These are phyloP conservation scores for Hypoxylon cercidicola DNA, from an alignment of 495 filamentous ascomycete genomes.

Conservation along the genomic window DNA sequence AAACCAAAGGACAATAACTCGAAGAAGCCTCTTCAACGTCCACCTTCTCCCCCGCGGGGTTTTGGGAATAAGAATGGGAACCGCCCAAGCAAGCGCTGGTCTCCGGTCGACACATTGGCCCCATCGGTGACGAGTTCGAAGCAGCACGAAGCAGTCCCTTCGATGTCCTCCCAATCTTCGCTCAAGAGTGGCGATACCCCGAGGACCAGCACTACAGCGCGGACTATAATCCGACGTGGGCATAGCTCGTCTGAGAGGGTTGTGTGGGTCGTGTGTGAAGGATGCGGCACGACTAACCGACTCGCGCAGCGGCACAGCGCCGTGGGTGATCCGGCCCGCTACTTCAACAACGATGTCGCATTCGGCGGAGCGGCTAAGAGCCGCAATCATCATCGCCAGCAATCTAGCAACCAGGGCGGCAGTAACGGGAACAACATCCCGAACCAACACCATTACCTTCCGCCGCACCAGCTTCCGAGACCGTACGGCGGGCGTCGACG, in stretches of 20 bases:
- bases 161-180: constrained; percentile 44
- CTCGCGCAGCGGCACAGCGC: constrained; percentile 37
- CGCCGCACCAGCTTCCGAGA: constrained; percentile 25
- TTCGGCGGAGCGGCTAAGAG: constrained; percentile 18
- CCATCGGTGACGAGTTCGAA: constrained; percentile 28
- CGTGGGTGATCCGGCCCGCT: constrained; percentile 44
- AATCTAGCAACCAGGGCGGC: constrained; percentile 3
- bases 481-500: constrained; percentile 43
- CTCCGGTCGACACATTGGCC: constrained; percentile 41
- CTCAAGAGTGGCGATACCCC: constrained; percentile 37
- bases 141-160: constrained; percentile 38
- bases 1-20: not conserved
- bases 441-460: constrained; percentile 23
- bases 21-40: constrained; percentile 13
- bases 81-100: constrained; percentile 47
- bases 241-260: constrained; percentile 43
- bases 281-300: constrained; percentile 46
- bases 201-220: constrained; percentile 32
- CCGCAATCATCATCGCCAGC: constrained; percentile 6
- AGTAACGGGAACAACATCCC: constrained; percentile 13
- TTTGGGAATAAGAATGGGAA: constrained; percentile 21
- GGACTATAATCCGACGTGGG: constrained; percentile 40
- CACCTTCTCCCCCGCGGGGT: constrained; percentile 16
- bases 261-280: constrained; percentile 47
- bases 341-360: constrained; percentile 44